Percentiles rank a stretch among this genome's conserved stretches.
These are phyloP conservation scores for Symbiodinium pilosum DNA, from an alignment of 73 alveolate species.

Conservation along the genomic window DNA sequence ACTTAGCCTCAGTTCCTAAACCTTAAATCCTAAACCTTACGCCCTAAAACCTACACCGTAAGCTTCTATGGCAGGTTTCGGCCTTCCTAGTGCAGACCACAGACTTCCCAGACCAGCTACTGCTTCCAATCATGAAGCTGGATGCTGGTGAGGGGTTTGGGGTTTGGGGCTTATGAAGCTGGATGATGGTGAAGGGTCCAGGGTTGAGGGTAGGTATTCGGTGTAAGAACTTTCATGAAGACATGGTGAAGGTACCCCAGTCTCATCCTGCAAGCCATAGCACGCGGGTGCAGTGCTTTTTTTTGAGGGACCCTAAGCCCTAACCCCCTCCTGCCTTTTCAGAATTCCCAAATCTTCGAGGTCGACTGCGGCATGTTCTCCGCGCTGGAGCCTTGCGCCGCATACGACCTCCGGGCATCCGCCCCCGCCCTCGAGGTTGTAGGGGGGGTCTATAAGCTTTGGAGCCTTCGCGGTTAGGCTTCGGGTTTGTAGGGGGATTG, in stretches of 20 bases:
- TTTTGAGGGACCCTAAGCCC: not conserved
- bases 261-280: not conserved
- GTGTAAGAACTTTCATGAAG: not conserved
- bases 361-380: not conserved
- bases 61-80: not conserved
- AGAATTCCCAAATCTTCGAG: not conserved
- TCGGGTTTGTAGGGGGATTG: too few species aligned
- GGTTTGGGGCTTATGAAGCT: not conserved
- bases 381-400: conserved; percentile 4
- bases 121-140: too few species aligned
- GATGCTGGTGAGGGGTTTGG: not conserved
- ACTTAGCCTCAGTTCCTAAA: not conserved
- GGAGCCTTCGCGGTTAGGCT: too few species aligned
- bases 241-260: not conserved
- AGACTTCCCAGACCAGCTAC: too few species aligned
- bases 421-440: not conserved
- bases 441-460: too few species aligned
- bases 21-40: not conserved
- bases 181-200: not conserved
- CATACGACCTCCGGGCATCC: conserved; percentile 6
- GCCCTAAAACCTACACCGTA: not conserved
- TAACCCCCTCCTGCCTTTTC: not conserved
- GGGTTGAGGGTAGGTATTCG: not conserved
- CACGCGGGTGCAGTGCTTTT: not conserved
- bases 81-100: too few species aligned